Percentiles rank a stretch among this genome's conserved stretches.
phyloP scores from a whole-genome alignment of 2,329 filamentous ascomycete genomes.

The Teratosphaeria pseudoeucalypti region DNA sequence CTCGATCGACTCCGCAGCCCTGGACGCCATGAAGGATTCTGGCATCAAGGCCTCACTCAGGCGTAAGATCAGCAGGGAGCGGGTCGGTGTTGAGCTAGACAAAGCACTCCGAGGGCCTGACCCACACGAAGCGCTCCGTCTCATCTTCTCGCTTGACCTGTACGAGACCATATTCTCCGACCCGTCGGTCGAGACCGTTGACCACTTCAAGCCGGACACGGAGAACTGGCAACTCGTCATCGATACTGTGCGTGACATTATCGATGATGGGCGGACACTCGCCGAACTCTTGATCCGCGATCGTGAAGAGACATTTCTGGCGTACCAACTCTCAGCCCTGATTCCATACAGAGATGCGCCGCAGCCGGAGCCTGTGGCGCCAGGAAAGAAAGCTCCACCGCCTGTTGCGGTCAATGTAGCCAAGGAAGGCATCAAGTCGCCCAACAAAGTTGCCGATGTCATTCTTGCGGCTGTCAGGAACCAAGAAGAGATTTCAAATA shows the following conservation, averaged over 20 bases:
- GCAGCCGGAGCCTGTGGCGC: constrained; percentile 27
- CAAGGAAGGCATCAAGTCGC: constrained; percentile 67
- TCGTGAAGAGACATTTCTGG: constrained; percentile 55
- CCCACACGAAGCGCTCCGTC: constrained; percentile 50
- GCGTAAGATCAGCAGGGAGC: constrained; percentile 82
- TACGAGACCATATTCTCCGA: constrained; percentile 68
- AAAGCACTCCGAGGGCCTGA: constrained; percentile 78
- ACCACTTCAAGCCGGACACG: constrained; percentile 47
- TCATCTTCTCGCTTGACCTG: constrained; percentile 57
- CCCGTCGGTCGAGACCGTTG: constrained; percentile 38
- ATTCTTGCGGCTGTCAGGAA: constrained; percentile 56
- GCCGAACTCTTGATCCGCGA: constrained; percentile 44
- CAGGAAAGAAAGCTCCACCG: constrained; percentile 42
- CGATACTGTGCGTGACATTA: constrained; percentile 48
- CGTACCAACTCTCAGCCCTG: constrained; percentile 68
- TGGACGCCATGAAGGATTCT: constrained; percentile 64
- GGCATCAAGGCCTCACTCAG: constrained; percentile 70
- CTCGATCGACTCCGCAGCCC: constrained; percentile 58
- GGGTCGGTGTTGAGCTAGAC: constrained; percentile 75
- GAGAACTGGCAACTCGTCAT: constrained; percentile 55
- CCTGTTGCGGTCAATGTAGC: constrained; percentile 55
- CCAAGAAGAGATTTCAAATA: constrained; percentile 48
- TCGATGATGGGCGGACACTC: constrained; percentile 22
- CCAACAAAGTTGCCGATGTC: constrained; percentile 64
- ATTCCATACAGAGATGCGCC: constrained; percentile 58